Conservation (phyloP, 345 rosid species). For the Acer saccharum region DNA sequence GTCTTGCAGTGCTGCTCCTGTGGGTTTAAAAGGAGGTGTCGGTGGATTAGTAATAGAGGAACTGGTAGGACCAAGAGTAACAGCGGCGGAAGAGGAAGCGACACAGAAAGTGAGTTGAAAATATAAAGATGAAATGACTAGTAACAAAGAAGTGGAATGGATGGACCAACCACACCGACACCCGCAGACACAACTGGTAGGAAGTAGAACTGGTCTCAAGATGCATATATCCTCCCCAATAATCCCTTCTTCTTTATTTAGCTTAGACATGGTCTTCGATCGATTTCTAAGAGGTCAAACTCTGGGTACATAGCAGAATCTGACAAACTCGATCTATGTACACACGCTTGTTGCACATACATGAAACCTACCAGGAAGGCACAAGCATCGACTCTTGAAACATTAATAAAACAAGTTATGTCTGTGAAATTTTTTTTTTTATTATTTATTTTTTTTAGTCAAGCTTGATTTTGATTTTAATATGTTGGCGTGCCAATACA, state of each 20-base stretch:
- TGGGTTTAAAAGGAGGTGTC: conserved; percentile 30
- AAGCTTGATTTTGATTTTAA: too few species aligned
- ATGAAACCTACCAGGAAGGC: neutral
- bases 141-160: conserved; percentile 15
- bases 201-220: neutral
- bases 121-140: neutral
- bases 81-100: conserved; percentile 26
- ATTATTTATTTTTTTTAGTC: too few species aligned
- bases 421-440: neutral
- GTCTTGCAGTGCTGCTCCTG: neutral
- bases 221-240: neutral
- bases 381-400: neutral
- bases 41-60: conserved; percentile 21
- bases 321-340: neutral
- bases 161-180: conserved; percentile 13
- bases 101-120: conserved; percentile 30
- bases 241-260: neutral
- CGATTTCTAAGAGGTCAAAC: neutral
- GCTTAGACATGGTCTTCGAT: neutral
- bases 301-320: conserved; percentile 1
- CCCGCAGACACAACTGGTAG: conserved; percentile 30
- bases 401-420: neutral
- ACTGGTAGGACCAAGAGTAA: conserved; percentile 18
- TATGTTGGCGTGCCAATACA: neutral
- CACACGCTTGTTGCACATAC: too few species aligned